Base-by-base conservation (phyloP, 2,329 filamentous ascomycete species). In the Ophiocordyceps camponoti-rufipedis region DNA sequence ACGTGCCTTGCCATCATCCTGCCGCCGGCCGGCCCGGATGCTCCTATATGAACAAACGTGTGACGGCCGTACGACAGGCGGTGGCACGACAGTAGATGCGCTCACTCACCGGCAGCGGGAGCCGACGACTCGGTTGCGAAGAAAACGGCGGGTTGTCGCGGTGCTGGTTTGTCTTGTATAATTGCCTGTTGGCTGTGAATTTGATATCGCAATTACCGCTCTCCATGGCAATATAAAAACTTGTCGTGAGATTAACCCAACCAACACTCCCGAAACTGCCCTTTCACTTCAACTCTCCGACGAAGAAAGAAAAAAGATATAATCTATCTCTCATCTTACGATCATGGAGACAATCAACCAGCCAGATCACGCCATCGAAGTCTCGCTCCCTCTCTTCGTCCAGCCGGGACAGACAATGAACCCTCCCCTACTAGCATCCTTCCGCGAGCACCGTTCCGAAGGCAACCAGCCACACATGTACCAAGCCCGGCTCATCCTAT, bases 381-480 rank as follows among this genome's bases (percentile, higher is more conserved):
- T 45, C 10, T 33, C 38, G 11, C 28, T 45, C 11, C 44, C 44
- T 18, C 38, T 28, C 9, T 28, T 33, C 38, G 13, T 41, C n/a
- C 41, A 33, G 38, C 39, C 44, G 10, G 28, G 38, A n/a, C 23
- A 41, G 28, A 16, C 38, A 2, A 32, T 45, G 19, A 23, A 28
- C 7, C 44, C 44, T 11, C 39, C 44, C 7, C 31, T 45, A 13
- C 16, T 45, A 3, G 44, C 41, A 12, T 45, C 44, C 2, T 45
- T 45, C 38, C 28, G 28, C 28, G 44, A 45, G 29, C n/a, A 39
- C 10, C 28, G 44, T 23, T 41, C 44, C 4, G 44, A 45, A 12
- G 35, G 44, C 18, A 41, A 45, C 35, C 23, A 31, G 14, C 44
- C 44, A 32, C 44, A 45, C 44, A 45, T 45, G 44, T 45, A 45